phyloP scores from a whole-genome alignment of 768 basidiomycete species.

The Lactarius akahatsu region DNA sequence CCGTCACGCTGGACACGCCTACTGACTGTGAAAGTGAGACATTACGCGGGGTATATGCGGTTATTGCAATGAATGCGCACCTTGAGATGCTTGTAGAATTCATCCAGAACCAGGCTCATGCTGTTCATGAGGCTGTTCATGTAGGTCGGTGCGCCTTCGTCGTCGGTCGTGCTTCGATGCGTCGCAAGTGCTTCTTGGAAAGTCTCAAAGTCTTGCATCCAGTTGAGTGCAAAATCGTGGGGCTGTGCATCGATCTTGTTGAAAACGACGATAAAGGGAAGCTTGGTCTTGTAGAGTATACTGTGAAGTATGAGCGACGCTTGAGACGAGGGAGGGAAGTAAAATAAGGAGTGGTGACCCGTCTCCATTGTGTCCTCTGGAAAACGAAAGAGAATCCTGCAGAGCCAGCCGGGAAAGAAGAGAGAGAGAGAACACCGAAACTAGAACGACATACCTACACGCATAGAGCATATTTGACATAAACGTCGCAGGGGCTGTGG shows the following conservation, averaged over 20 bases:
- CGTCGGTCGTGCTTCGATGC: conserved; percentile 63
- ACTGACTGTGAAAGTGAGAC: conserved; percentile 60
- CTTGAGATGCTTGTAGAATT: conserved; percentile 96
- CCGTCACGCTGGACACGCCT: conserved; percentile 94
- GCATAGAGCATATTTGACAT: conserved; percentile 99
- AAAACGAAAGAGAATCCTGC: too few species aligned
- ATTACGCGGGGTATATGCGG: neutral
- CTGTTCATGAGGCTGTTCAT: conserved; percentile 99
- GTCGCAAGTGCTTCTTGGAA: conserved; percentile 87
- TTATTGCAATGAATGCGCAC: conserved; percentile 42
- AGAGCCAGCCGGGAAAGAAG: neutral
- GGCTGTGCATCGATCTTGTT: conserved; percentile 95
- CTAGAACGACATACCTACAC: conserved; percentile 64
- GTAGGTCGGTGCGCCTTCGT: conserved; percentile 91
- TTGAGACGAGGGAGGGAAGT: neutral
- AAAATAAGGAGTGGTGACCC: neutral
- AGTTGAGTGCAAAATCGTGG: conserved; percentile 90
- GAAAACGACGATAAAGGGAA: conserved; percentile 97
- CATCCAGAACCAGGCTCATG: conserved; percentile 97
- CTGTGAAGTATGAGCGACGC: conserved; percentile 40
- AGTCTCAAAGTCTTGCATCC: conserved; percentile 98
- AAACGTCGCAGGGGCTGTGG: conserved; percentile 93
- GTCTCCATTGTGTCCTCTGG: too few species aligned
- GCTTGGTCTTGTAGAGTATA: conserved; percentile 96
- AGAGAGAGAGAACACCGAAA: neutral